Evolutionary conservation across 192 early-diverging fungal genomes (phyloP).

Genomic region (Coemansia asiatica): DNA sequence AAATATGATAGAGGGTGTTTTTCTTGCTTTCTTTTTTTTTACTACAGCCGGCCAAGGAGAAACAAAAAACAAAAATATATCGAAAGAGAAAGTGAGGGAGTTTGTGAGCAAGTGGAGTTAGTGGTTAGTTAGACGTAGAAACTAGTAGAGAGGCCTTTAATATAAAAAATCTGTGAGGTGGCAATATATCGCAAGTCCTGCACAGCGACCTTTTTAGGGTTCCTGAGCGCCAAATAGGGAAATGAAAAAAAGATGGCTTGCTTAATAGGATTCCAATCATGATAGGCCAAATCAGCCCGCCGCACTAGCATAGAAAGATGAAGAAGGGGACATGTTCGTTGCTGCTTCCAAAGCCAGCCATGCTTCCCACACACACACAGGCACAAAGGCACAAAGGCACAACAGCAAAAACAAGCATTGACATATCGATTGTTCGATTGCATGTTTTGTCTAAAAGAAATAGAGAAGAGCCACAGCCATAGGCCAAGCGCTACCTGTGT

Average conservation of each 20-base stretch:
- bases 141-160: not conserved
- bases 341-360: no score
- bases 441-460: not conserved
- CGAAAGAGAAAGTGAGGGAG: not conserved
- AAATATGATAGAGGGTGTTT: not conserved
- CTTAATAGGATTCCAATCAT: not conserved
- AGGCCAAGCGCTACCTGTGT: not conserved
- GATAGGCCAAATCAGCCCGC: not conserved
- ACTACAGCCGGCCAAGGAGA: not conserved
- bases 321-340: not conserved
- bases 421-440: no score
- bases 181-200: constrained; percentile 1
- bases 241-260: not conserved
- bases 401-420: not conserved
- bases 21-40: not conserved
- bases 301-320: not conserved
- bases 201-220: not conserved
- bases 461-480: not conserved
- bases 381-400: not conserved
- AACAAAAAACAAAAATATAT: not conserved
- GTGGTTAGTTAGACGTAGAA: not conserved
- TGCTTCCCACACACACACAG: no score
- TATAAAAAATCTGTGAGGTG: not conserved
- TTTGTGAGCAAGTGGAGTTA: no score
- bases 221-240: not conserved